Evolutionary conservation across 768 basidiomycete genomes (phyloP), one percentile per base, ranked within the genome.

Genomic region (Rickenella mellea): DNA sequence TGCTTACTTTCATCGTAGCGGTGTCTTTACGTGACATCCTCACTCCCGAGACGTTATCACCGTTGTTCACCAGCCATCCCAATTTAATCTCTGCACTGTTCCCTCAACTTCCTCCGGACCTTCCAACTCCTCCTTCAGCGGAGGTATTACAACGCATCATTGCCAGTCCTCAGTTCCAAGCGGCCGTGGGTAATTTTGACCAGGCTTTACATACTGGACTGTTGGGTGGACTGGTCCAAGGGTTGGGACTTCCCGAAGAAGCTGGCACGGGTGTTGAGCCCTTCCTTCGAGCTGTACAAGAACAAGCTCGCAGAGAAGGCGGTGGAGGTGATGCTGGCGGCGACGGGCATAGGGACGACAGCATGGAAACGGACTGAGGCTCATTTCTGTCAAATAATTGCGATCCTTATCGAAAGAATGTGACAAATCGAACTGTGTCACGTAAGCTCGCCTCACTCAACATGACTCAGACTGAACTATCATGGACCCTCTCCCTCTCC

Each of bases 311-410:
- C 43, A 66, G 71, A 42, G 74, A 74, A 40, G 56, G 51, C 10
- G 53, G 53, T 6, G 55, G 49, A 7, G 47, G 48, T 9, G 48
- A 46, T 15, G 51, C 49, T 20, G 45, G 40, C 11, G 67, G 65
- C 21, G 24, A 20, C 39, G 46, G 32, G 2, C 10, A 30, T 10
- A 15, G 10, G 29, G 56, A 60, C 41, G 80, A 86, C 52, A 67
- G 62, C 20, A 92, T 92, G 88, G 83, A 91, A 52, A 88, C 88
- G 6, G 84, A 89, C 55, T 88, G 53, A 53, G 11, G n/a, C n/a
- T n/a, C n/a, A n/a, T n/a, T n/a, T n/a, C n/a, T n/a, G n/a, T n/a
- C n/a, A n/a, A n/a, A n/a, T n/a, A n/a, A n/a, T n/a, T n/a, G n/a
- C n/a, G n/a, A n/a, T n/a, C n/a, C n/a, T n/a, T n/a, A n/a, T n/a